Evolutionary conservation across 306 rosid species (phyloP), one percentile per base, ranked within the genome.

Genomic region (Chamaecrista fasciculata): DNA sequence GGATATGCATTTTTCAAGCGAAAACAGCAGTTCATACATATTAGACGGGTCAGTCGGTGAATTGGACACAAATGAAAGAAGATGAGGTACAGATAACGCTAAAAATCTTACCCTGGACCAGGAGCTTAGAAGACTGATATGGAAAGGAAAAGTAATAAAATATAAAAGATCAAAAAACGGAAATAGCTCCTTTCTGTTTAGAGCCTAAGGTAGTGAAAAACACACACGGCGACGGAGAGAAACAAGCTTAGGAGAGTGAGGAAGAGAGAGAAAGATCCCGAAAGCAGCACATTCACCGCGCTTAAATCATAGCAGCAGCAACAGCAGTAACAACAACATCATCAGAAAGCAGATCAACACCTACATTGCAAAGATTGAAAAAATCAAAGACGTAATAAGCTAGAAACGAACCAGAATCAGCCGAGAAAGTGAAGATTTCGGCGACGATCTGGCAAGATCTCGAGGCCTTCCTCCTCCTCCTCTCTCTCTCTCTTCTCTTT

Each of bases 391-490:
- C 11, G 2, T 24, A 20, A 78, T 52, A 6, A 12, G 64, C 51
- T 2, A 52, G 59, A 71, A 67, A n/a, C 57, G 14, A 64, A 86
- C 87, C 77, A 23, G 51, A 74, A 70, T 44, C n/a, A 82, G 56
- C 70, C 42, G 44, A 62, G 66, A 69, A 52, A 28, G 60, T 74
- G 81, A 44, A 73, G 78, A 55, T 48, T 67, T 69, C 71, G 74
- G 29, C 48, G 15, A 73, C 71, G 92, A 94, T 90, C 95, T 83
- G 89, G 69, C 76, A 75, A 82, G 92, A 86, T 90, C 86, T 84
- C 56, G 73, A 58, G 71, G 64, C 56, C 80, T 53, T 62, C 67
- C 51, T 69, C 76, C 51, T 52, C 24, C 21, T n/a, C 19, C 71
- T 51, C 57, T 2, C 24, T 4, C 2, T 25, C 39, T 29, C 8